Percentiles rank a stretch among this genome's conserved stretches.
These are phyloP conservation scores for Globisporangium orthogonon DNA, from an alignment of 352 stramenopile genomes.

Conservation along the genomic window DNA sequence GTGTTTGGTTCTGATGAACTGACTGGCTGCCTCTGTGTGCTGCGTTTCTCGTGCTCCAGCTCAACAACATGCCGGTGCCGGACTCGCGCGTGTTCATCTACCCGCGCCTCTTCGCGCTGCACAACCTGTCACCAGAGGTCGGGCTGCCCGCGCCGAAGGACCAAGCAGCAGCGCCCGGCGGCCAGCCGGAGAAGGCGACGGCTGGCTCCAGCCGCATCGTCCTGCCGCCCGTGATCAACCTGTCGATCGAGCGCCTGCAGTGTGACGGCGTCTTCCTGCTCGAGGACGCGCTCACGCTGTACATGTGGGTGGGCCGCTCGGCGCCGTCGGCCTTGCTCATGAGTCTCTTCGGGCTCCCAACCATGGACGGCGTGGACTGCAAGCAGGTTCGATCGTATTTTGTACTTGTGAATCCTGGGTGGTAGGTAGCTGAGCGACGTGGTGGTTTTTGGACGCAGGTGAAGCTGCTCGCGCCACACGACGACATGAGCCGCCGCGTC, in stretches of 20 bases:
- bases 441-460: constrained; percentile 21
- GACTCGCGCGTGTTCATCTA: constrained; percentile 94
- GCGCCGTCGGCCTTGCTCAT: constrained; percentile 83
- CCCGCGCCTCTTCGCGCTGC: constrained; percentile 93
- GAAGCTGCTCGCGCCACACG: constrained; percentile 74
- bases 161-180: constrained; percentile 4
- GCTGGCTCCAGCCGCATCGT: constrained; percentile 67
- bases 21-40: not conserved
- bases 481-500: constrained; percentile 83
- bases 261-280: constrained; percentile 96
- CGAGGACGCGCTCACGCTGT: constrained; percentile 94
- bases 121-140: constrained; percentile 87
- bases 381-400: constrained; percentile 32
- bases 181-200: constrained; percentile 34
- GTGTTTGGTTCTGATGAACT: not conserved
- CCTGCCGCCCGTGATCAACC: constrained; percentile 89
- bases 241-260: constrained; percentile 92
- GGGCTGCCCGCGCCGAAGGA: constrained; percentile 72
- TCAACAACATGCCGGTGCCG: constrained; percentile 93
- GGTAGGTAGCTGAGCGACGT: too few relatives aligned
- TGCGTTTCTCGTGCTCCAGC: constrained; percentile 17
- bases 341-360: constrained; percentile 92
- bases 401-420: not conserved
- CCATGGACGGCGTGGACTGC: constrained; percentile 93
- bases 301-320: constrained; percentile 94